Evolutionary conservation across 2,329 filamentous ascomycete species (phyloP).

Genomic region (Clonostachys rosea): DNA sequence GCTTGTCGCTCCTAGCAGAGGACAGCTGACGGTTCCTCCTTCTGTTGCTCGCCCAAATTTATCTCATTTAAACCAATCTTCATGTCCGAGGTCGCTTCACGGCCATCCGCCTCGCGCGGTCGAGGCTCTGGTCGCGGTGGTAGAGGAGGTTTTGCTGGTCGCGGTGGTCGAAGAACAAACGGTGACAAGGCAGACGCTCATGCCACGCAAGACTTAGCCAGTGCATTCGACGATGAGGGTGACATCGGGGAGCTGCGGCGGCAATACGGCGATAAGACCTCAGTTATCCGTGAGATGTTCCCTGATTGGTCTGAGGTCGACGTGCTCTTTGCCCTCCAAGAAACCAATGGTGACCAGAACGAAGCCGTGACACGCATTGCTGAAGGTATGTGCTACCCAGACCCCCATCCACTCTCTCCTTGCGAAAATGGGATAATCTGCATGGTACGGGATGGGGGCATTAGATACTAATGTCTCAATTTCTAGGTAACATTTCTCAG

Average conservation of each 20-base stretch:
- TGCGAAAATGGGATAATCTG: background rate
- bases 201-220: slow-evolving; percentile 50
- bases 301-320: slow-evolving; percentile 94
- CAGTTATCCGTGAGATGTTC: slow-evolving; percentile 87
- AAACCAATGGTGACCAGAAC: slow-evolving; percentile 76
- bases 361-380: slow-evolving; percentile 73
- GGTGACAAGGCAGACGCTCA: slow-evolving; percentile 59
- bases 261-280: slow-evolving; percentile 75
- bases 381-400: slow-evolving; percentile 55
- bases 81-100: slow-evolving; percentile 94
- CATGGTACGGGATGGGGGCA: too few species aligned
- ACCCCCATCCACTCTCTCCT: background rate
- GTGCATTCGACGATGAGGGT: slow-evolving; percentile 72
- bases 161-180: slow-evolving; percentile 71
- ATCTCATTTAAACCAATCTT: slow-evolving; percentile 27
- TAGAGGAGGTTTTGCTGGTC: slow-evolving; percentile 69
- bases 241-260: slow-evolving; percentile 91
- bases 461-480: too few species aligned
- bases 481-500: slow-evolving; percentile 69
- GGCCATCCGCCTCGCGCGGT: slow-evolving; percentile 79
- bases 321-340: slow-evolving; percentile 86
- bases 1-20: slow-evolving; percentile 6
- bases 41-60: slow-evolving; percentile 13
- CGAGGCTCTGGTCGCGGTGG: slow-evolving; percentile 87
- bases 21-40: slow-evolving; percentile 28